Base-by-base conservation (phyloP, 129 eudicot species). In the Deinandra increscens region DNA sequence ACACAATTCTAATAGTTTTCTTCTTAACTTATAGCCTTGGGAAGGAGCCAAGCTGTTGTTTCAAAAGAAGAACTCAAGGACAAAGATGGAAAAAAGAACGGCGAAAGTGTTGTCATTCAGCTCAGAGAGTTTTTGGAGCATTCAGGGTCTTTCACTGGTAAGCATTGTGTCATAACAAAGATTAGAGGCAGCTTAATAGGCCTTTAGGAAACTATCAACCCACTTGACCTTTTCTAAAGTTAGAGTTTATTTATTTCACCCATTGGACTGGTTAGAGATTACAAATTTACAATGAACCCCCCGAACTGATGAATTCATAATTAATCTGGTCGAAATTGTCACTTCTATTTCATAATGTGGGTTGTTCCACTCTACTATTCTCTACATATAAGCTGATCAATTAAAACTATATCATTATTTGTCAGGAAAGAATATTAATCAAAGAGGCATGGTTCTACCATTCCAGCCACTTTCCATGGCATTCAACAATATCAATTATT, bases 401-500 rank as follows among this genome's bases (percentile, higher is more conserved):
- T 70, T 49, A 60, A 44, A 53, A 44, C 17, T 60, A 41, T 17
- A 66, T 34, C 72, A 56, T 22, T 43, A 53, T 73, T 82, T 67
- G 34, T 9, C 84, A 93, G 99, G 89, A 61, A 87, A 83, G 82
- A 91, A 83, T 70, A 79, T 87, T 31, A 81, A 81, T 50, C 85
- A 81, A 46, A 81, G 85, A 78, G 98, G 98, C 84, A 86, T 93
- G 96, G 98, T 89, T 81, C 85, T 93, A 65, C 98, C 98, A 33
- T 89, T 93, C 80, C 95, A 93, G 78, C 95, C 95, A 81, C 98
- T 89, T 55, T 83, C 98, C 31, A 86, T 93, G 95, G 63, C 98
- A 56, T 93, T 93, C 88, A 89, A 90, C 86, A 81, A 93, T 80
- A 82, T 93, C 78, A 86, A 81, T 75, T 93, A 93, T 83, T 93